phyloP scores from a whole-genome alignment of 2,329 filamentous ascomycete species.

The Graphilbum sp. region DNA sequence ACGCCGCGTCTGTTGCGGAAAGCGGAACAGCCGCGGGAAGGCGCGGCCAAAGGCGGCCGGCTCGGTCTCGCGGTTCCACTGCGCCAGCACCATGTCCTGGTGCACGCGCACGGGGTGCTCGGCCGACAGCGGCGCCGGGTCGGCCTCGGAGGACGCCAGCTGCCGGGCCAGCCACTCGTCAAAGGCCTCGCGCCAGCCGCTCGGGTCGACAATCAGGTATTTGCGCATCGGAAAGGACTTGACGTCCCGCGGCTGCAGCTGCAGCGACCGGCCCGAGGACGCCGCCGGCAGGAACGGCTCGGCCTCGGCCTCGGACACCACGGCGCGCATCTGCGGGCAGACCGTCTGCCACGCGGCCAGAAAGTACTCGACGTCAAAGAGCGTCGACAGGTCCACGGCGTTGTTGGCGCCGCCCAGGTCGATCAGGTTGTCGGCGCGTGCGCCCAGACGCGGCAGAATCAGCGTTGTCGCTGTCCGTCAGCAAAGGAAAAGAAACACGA shows the following conservation, averaged over 20 bases:
- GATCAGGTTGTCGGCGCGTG: constrained; percentile 10
- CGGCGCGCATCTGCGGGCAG: constrained; percentile 8
- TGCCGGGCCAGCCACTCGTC: constrained; percentile 9
- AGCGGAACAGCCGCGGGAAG: constrained; percentile 10
- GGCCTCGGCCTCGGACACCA: constrained; percentile 4
- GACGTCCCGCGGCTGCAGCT: constrained; percentile 2
- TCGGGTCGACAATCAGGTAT: constrained; percentile 9
- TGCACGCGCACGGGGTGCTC: constrained; percentile 9
- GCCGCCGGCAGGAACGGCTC: constrained; percentile 2
- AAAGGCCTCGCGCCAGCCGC: constrained; percentile 9
- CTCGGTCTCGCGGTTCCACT: constrained; percentile 9
- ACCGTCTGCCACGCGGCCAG: constrained; percentile 3
- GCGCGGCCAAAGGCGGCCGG: constrained; percentile 10
- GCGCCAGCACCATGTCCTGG: constrained; percentile 12
- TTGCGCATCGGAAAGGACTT: constrained; percentile 6
- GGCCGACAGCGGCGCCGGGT: constrained; percentile 3
- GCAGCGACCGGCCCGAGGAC: background rate
- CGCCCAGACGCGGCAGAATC: constrained; percentile 9
- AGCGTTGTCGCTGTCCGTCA: constrained; percentile 6
- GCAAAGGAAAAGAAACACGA: background rate
- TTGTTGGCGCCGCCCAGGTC: constrained; percentile 5
- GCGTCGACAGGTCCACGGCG: constrained; percentile 5
- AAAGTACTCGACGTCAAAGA: constrained; percentile 7
- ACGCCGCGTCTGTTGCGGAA: constrained; percentile 3
- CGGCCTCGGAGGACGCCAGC: background rate